Base-by-base conservation (phyloP, 495 filamentous ascomycete genomes). In the Pyrenopolyporus hunteri region DNA sequence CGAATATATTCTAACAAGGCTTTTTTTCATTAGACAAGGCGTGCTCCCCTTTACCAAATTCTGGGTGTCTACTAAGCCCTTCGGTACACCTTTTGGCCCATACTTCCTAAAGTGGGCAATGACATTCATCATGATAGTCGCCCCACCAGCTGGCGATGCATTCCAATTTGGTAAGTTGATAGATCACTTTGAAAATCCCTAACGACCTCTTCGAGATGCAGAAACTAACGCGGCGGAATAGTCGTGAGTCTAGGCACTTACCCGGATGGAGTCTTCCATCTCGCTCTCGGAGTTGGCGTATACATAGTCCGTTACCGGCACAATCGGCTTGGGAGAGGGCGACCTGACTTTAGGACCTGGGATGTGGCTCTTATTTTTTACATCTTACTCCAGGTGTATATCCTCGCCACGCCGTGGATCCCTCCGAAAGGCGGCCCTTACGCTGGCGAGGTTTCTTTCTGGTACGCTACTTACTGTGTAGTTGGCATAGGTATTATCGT, bases 331-430 rank as follows among this genome's bases (percentile, higher is more conserved):
- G 71, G 75, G 3, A 64, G 85, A 3, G 70, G 70, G 0, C 43
- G 65, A 0, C 64, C 82, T 0, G 77, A 78, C 8, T 88, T 84
- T 63, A 68, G 67, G 5, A 78, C 81, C 1, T 88, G 85, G 85
- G 64, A 81, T 40, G 54, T 80, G 0, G 73, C 79, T 3, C 60
- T 87, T 8, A 73, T 76, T 9, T 86, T 88, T 64, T 76, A 78
- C 10, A 79, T 87, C 28, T 37, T 83, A 1, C 71, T 83, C 0
- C 79, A 84, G 26, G 25, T 83, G 0, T 88, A 85, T 58, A 71
- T 85, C 46, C 67, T 89, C 16, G 74, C 83, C 7, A 83, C 84
- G 67, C 86, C 86, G 4, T 89, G 86, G 87, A 87, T 85, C 53
- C 85, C 86, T 20, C 86, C 86, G 0, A 74, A 73, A 1, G 75